A percentile compares a stretch with the other conserved stretches of the same genome.
phyloP scores from a whole-genome alignment of 2,329 filamentous ascomycete genomes.

The Raffaelea ambrosiae region DNA sequence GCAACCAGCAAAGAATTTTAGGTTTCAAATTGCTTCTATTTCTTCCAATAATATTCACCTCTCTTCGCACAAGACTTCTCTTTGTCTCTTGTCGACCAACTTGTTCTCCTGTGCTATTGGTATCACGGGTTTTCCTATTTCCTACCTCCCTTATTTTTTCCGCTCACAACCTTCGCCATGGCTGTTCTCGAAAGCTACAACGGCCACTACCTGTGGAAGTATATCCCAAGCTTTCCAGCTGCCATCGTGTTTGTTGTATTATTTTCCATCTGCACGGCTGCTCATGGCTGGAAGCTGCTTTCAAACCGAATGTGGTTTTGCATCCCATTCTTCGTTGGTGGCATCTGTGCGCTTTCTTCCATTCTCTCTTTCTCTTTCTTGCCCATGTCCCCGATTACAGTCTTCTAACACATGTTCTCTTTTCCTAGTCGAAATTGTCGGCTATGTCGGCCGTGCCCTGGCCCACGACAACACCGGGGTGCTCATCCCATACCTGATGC shows the following conservation, averaged over 20 bases:
- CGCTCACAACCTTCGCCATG: not conserved
- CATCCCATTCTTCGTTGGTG: slow-evolving; percentile 4
- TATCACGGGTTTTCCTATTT: not conserved
- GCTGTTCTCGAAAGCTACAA: not conserved
- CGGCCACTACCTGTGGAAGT: slow-evolving; percentile 7
- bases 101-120: no score
- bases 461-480: slow-evolving; percentile 24
- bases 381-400: not conserved
- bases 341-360: slow-evolving; percentile 1
- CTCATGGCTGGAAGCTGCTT: slow-evolving; percentile 1
- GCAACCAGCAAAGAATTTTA: no score
- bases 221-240: slow-evolving; percentile 4
- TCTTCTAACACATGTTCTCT: no score
- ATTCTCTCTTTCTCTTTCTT: not conserved
- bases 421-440: slow-evolving; percentile 7
- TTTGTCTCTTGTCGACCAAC: no score
- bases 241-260: slow-evolving; percentile 3
- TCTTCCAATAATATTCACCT: no score
- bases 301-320: slow-evolving; percentile 4
- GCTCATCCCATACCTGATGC: slow-evolving; percentile 29
- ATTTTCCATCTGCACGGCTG: slow-evolving; percentile 1
- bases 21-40: no score
- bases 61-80: no score
- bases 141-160: not conserved
- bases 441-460: slow-evolving; percentile 6